Conservation (phyloP, 2,329 filamentous ascomycete species). For the Talaromyces sp. region DNA sequence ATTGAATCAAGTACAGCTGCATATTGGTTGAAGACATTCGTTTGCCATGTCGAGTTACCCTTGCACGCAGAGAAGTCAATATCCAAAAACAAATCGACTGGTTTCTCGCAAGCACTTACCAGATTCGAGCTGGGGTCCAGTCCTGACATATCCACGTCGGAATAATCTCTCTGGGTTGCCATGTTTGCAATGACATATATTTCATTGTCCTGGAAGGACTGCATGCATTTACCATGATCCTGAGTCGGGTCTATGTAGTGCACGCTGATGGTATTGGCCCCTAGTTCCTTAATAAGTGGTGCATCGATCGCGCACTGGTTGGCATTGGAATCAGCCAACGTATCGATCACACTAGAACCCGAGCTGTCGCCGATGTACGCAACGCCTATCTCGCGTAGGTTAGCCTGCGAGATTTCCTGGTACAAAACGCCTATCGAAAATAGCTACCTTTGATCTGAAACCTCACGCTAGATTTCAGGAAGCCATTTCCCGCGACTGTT, state of each 20-base stretch:
- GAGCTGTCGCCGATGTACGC: not conserved
- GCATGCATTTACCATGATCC: conserved; percentile 78
- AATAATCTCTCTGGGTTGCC: conserved; percentile 60
- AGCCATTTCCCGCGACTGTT: not conserved
- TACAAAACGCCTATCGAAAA: not conserved
- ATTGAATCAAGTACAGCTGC: not conserved
- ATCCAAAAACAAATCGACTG: not conserved
- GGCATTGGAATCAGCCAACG: not conserved
- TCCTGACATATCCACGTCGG: not conserved
- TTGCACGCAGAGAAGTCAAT: not conserved
- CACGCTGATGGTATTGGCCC: conserved; percentile 32
- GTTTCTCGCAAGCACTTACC: not conserved
- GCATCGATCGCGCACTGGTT: not conserved
- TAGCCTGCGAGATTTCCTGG: not conserved
- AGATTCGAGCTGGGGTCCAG: not conserved
- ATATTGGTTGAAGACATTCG: not conserved
- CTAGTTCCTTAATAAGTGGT: not conserved
- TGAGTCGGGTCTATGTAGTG: conserved; percentile 27
- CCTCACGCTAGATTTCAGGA: not conserved
- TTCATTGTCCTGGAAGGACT: conserved; percentile 70
- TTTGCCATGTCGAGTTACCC: not conserved
- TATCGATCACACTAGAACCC: not conserved
- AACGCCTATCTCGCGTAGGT: not conserved
- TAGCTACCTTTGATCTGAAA: not conserved
- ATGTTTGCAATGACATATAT: conserved; percentile 84